phyloP scores from a whole-genome alignment of 208 protist genomes.

The Trypanosoma boissoni region DNA sequence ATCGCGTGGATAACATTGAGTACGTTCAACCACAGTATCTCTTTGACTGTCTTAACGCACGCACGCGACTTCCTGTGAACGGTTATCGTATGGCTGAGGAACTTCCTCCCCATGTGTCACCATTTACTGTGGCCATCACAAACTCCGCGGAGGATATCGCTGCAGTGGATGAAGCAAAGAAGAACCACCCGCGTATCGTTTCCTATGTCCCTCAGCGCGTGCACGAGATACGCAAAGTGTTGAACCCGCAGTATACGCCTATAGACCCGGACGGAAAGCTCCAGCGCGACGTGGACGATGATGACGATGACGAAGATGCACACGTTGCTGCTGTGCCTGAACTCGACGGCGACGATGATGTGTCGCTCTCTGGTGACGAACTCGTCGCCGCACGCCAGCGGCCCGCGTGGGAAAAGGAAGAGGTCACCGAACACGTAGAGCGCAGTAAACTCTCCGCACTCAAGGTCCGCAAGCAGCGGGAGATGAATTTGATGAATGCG shows the following conservation, averaged over 20 bases:
- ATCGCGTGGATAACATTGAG: conserved; percentile 58
- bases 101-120: conserved; percentile 90
- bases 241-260: conserved; percentile 71
- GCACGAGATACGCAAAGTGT: conserved; percentile 78
- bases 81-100: conserved; percentile 88
- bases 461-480: conserved; percentile 88
- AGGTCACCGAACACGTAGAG: conserved; percentile 76
- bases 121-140: conserved; percentile 88
- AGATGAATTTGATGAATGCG: conserved; percentile 87
- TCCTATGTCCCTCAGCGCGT: conserved; percentile 85
- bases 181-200: conserved; percentile 75
- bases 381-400: conserved; percentile 45
- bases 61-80: conserved; percentile 71
- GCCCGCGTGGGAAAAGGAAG: conserved; percentile 75
- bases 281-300: conserved; percentile 44
- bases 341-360: conserved; percentile 77
- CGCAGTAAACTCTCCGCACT: conserved; percentile 75
- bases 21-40: conserved; percentile 97
- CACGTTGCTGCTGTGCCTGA: conserved; percentile 32
- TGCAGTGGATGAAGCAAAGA: conserved; percentile 75
- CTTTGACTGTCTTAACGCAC: conserved; percentile 95
- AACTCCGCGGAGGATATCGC: conserved; percentile 77
- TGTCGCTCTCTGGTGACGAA: conserved; percentile 83
- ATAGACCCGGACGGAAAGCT: conserved; percentile 72
- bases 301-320: conserved; percentile 47